A percentile compares a stretch with the other conserved stretches of the same genome.
Conservation (phyloP, 257 asterid genomes). For the Oldenlandia corymbosa region DNA sequence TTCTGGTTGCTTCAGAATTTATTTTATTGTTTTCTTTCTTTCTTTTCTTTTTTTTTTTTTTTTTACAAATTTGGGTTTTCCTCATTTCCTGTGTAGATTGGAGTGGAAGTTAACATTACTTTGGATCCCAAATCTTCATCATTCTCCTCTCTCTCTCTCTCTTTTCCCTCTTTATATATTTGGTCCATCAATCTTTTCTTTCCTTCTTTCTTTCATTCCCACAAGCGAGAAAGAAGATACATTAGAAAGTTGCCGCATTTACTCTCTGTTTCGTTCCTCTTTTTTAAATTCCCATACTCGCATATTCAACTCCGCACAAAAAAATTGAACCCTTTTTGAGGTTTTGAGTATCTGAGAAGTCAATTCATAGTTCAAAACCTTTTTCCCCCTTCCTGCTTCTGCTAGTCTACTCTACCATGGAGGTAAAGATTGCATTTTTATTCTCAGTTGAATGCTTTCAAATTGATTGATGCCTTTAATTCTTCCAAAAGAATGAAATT, state of each 20-base stretch:
- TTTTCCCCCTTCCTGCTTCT: background rate
- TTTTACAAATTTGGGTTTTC: background rate
- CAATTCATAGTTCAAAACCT: background rate
- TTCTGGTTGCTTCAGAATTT: constrained; percentile 3
- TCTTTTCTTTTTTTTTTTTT: constrained; percentile 16
- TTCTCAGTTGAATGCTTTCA: background rate
- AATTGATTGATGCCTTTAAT: background rate
- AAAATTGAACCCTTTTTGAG: background rate
- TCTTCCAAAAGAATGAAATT: background rate
- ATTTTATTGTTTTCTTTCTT: background rate
- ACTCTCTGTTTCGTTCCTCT: constrained; percentile 1
- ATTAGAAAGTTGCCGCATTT: background rate
- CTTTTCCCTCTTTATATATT: background rate
- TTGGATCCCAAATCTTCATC: constrained; percentile 13
- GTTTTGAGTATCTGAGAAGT: constrained; percentile 1
- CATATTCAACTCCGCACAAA: background rate
- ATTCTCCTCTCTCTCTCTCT: background rate
- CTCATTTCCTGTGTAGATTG: constrained; percentile 19
- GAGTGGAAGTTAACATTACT: constrained; percentile 23
- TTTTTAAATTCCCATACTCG: background rate
- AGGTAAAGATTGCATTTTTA: constrained; percentile 3
- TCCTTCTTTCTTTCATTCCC: too few species aligned
- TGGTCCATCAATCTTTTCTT: constrained; percentile 1
- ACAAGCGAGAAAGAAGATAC: background rate
- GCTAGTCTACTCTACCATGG: background rate